A percentile compares a stretch with the other conserved stretches of the same genome.
Conservation (phyloP, 345 rosid species). For the Viola odorata region DNA sequence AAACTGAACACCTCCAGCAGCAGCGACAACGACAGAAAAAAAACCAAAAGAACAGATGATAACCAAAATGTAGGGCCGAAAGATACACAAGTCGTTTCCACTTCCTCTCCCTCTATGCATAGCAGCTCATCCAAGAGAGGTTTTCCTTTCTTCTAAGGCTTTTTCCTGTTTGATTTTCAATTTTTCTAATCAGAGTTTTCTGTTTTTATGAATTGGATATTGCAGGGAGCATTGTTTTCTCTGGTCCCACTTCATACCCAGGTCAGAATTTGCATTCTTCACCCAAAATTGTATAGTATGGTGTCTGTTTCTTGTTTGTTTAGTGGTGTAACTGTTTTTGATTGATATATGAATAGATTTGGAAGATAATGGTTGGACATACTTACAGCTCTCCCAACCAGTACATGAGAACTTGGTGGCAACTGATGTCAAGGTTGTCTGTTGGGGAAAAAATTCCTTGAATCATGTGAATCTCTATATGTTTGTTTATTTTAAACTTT, state of each 20-base stretch:
- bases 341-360: slow-evolving; percentile 31
- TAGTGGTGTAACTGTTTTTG: background rate
- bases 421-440: slow-evolving; percentile 40
- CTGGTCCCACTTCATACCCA: no score
- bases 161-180: background rate
- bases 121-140: slow-evolving; percentile 30
- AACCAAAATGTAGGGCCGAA: background rate
- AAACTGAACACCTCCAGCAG: slow-evolving; percentile 52
- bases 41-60: slow-evolving; percentile 12
- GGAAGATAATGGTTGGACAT: slow-evolving; percentile 41
- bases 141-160: slow-evolving; percentile 8
- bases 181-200: no score
- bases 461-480: slow-evolving; percentile 9
- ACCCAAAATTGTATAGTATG: no score
- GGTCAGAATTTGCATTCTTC: no score
- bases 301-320: background rate
- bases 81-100: background rate
- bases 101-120: slow-evolving; percentile 16
- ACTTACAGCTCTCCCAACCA: slow-evolving; percentile 41
- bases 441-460: background rate
- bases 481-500: background rate
- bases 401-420: slow-evolving; percentile 56
- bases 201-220: no score
- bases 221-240: no score
- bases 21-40: slow-evolving; percentile 29